Evolutionary conservation across 495 filamentous ascomycete genomes (phyloP).

Genomic region (Cryomyces minteri): DNA sequence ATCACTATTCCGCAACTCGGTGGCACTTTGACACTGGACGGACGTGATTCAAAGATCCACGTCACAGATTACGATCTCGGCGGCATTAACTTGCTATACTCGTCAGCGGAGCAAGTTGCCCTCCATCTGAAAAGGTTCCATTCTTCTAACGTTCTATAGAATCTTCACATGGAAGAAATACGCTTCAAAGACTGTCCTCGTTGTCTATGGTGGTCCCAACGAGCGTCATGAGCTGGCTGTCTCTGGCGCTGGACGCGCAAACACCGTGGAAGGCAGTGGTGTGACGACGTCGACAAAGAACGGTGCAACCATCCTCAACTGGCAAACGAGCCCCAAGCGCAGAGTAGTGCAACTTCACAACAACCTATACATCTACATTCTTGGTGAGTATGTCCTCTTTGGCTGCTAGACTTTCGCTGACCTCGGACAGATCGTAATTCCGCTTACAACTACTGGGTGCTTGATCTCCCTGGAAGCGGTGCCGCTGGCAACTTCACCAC

Average conservation of each 20-base stretch:
- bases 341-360: slow-evolving; percentile 34
- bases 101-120: slow-evolving; percentile 35
- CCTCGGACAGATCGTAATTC: slow-evolving; percentile 34
- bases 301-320: slow-evolving; percentile 34
- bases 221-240: slow-evolving; percentile 55
- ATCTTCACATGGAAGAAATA: slow-evolving; percentile 27
- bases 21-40: slow-evolving; percentile 41
- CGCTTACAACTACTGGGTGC: slow-evolving; percentile 62
- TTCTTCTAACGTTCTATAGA: background rate
- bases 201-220: slow-evolving; percentile 51
- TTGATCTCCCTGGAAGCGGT: slow-evolving; percentile 27
- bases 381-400: slow-evolving; percentile 6
- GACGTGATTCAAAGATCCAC: slow-evolving; percentile 58
- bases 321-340: slow-evolving; percentile 30
- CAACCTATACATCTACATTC: slow-evolving; percentile 34
- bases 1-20: slow-evolving; percentile 46
- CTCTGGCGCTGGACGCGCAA: slow-evolving; percentile 20
- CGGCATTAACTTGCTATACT: slow-evolving; percentile 48
- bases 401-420: too few relatives aligned
- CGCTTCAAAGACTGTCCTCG: slow-evolving; percentile 37
- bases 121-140: too few relatives aligned
- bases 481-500: slow-evolving; percentile 6
- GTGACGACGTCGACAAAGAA: slow-evolving; percentile 23
- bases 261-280: slow-evolving; percentile 32
- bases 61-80: slow-evolving; percentile 56